These are phyloP conservation scores for Apiospora koreana DNA, from an alignment of 2,329 filamentous ascomycete genomes.

Conservation along the genomic window DNA sequence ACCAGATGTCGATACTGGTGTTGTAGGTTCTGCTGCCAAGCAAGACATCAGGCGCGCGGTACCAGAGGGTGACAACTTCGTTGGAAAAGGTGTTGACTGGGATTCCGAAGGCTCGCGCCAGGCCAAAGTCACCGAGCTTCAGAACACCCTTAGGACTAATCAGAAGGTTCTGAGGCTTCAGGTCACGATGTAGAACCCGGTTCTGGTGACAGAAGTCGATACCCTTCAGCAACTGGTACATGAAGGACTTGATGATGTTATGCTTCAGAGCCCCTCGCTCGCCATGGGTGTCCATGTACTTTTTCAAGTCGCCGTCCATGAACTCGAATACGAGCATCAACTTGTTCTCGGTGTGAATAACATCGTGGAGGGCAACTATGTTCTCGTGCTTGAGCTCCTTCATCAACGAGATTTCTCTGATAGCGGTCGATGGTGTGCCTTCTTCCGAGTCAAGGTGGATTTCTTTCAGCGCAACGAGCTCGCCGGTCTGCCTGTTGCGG, in stretches of 20 bases:
- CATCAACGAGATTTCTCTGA: conserved; percentile 98
- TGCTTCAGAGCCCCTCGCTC: conserved; percentile 89
- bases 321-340: conserved; percentile 99
- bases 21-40: conserved; percentile 95
- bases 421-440: conserved; percentile 94
- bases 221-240: conserved; percentile 94
- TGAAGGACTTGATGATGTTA: conserved; percentile 94
- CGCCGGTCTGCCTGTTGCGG: conserved; percentile 93
- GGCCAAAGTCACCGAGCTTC: conserved; percentile 92
- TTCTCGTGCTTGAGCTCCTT: conserved; percentile 99
- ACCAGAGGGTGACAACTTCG: conserved; percentile 97
- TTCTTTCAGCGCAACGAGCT: conserved; percentile 95
- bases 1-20: conserved; percentile 99
- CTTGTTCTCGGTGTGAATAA: conserved; percentile 99
- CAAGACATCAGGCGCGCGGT: conserved; percentile 92
- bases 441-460: conserved; percentile 99
- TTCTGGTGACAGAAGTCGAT: conserved; percentile 99
- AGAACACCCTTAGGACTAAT: conserved; percentile 90
- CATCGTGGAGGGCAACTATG: conserved; percentile 95
- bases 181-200: conserved; percentile 88
- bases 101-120: conserved; percentile 93
- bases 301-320: conserved; percentile 98
- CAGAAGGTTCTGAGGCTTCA: conserved; percentile 95
- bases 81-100: conserved; percentile 98
- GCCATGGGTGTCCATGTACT: conserved; percentile 95